phyloP scores from a whole-genome alignment of 371 early-diverging fungal species.

The Lichtheimia hyalospora region DNA sequence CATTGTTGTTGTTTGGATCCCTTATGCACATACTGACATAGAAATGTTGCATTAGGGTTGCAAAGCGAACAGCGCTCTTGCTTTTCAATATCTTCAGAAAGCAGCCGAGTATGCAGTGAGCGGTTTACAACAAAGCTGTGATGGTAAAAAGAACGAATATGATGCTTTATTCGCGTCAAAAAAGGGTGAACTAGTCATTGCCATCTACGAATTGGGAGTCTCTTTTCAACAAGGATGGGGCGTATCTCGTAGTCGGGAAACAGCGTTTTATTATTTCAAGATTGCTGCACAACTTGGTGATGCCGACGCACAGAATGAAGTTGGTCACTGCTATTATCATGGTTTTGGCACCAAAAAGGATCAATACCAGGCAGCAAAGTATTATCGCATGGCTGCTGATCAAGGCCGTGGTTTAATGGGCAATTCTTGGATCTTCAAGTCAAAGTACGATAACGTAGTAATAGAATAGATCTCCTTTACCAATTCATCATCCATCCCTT shows the following conservation, averaged over 20 bases:
- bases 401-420: constrained; percentile 81
- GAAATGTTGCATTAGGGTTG: constrained; percentile 53
- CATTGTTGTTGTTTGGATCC: not conserved
- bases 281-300: constrained; percentile 87
- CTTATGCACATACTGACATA: not conserved
- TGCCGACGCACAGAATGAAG: constrained; percentile 80
- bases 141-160: constrained; percentile 4
- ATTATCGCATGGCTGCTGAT: constrained; percentile 80
- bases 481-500: too few relatives aligned
- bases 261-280: constrained; percentile 87
- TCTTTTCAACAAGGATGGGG: constrained; percentile 92
- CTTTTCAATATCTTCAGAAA: constrained; percentile 73
- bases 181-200: constrained; percentile 71
- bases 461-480: not conserved
- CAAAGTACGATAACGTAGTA: constrained; percentile 34
- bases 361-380: constrained; percentile 75
- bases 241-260: constrained; percentile 55
- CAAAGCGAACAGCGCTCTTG: constrained; percentile 59
- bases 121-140: constrained; percentile 38
- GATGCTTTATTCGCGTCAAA: constrained; percentile 23
- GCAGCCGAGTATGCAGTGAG: constrained; percentile 75
- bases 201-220: constrained; percentile 84
- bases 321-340: constrained; percentile 74
- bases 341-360: constrained; percentile 84
- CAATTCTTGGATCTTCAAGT: constrained; percentile 77